Evolutionary conservation across 2,329 filamentous ascomycete species (phyloP), one percentile per base, ranked within the genome.

Genomic region (Apiospora marii): DNA sequence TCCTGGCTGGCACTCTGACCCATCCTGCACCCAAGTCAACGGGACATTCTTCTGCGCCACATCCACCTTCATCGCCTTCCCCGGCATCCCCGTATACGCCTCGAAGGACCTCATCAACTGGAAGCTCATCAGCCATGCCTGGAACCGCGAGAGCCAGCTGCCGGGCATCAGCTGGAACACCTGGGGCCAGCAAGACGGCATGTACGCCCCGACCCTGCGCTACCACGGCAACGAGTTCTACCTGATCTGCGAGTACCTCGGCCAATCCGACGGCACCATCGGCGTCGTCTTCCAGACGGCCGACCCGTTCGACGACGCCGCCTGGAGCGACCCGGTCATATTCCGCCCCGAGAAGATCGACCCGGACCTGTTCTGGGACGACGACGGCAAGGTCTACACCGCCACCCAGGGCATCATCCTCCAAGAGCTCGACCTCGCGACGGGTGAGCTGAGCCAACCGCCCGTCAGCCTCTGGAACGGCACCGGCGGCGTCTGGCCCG

Each of bases 41-140:
- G 79, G 76, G 5, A 79, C 76, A 0, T 82, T 77, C 74, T 81
- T 78, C 71, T 76, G 80, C 53, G 86, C 90, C 73, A 89, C 88
- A 76, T 88, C 89, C 3, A 87, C 88, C 12, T 89, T 90, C 75
- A 90, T 90, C 77, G 85, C 90, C 14, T 91, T 90, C 75, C 84
- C 89, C 0, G 88, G 89, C 37, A 81, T 84, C 0, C 86, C 87
- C 68, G 79, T 81, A 48, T 80, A 80, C 70, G 78, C 78, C 27
- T 83, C 81, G 8, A 79, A 78, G 37, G 80, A 83, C 70, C 76
- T 83, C 3, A 70, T 78, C 43, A 75, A 76, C 70, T 82, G 80
- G 80, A 78, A 77, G 58, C 78, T 80, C 51, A 78, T 82, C 3
- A 75, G 78, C 64, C 67, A 72, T 70, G 71, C 6, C 0, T 71